Base-by-base conservation (phyloP, 2,329 filamentous ascomycete genomes). In the Microsporum ferrugineum region DNA sequence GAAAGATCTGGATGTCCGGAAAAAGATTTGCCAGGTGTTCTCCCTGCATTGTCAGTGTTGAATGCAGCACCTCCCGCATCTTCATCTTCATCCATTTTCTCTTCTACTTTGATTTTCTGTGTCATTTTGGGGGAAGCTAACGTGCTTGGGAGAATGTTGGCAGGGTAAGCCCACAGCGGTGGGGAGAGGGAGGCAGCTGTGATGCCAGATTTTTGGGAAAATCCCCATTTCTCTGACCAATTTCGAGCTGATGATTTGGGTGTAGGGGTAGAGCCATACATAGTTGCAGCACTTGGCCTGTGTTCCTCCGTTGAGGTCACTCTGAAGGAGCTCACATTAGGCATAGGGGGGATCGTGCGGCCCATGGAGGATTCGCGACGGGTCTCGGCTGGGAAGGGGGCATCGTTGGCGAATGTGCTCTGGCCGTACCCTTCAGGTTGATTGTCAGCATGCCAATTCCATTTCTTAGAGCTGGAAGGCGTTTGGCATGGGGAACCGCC, bases 361-460 rank as follows among this genome's bases (percentile, higher is more conserved):
- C 49, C 49, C 31, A 55, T 55, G 5, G 49, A 55, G 14, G 55
- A 14, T 27, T 41, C 34, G 38, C 38, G 55, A 34, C 36, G 36
- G n/a, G 55, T 29, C 12, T 57, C 38, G 12, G 6, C 2, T 10
- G 55, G n/a, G 27, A 14, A 57, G 38, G 55, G 55, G 12, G 34
- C 36, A 27, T 41, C 17, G 38, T 41, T 57, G 53, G 33, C 53
- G n/a, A 57, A 57, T 39, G 60, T 64, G 27, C 71, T 70, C 14
- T 70, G 70, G 61, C 71, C 68, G 34, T 70, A 68, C 57, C 71
- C 73, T 74, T 70, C 57, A 60, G 62, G 58, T 29, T 68, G 63
- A 60, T 58, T 61, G 68, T 74, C 66, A 72, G 70, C 62, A 60
- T 62, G 59, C 57, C 63, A 64, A 60, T 69, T 65, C 63, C 64